Conservation (phyloP, 2,329 filamentous ascomycete species). For the Clonostachys rhizophaga region DNA sequence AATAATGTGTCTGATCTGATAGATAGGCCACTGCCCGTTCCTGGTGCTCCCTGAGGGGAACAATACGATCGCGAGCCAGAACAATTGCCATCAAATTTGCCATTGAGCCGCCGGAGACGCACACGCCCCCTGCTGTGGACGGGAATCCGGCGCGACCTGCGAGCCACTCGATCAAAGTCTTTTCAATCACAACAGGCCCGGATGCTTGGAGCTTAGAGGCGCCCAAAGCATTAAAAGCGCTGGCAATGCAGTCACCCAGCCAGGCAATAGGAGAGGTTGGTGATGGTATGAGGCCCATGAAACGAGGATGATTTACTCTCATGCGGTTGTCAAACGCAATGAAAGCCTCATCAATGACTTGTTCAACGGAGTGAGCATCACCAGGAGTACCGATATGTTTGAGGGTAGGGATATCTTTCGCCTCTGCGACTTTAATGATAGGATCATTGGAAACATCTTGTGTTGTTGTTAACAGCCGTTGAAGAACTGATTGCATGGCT, state of each 20-base stretch:
- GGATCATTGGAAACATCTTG: neutral
- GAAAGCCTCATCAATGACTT: conserved; percentile 2
- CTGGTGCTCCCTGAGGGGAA: conserved; percentile 5
- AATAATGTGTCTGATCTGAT: conserved; percentile 11
- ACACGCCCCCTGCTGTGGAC: conserved; percentile 9
- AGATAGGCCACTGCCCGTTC: conserved; percentile 6
- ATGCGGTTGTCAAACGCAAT: conserved; percentile 4
- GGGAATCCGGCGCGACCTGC: conserved; percentile 8
- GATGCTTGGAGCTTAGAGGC: conserved; percentile 12
- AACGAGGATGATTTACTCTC: conserved; percentile 6
- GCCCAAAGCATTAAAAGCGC: conserved; percentile 11
- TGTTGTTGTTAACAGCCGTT: too few species aligned
- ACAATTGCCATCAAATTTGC: conserved; percentile 14
- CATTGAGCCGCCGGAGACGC: conserved; percentile 16
- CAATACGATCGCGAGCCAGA: conserved; percentile 8
- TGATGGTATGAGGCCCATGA: conserved; percentile 14
- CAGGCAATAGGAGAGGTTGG: conserved; percentile 12
- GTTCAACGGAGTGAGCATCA: neutral
- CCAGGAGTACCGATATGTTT: neutral
- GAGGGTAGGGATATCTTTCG: neutral
- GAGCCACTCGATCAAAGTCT: conserved; percentile 14
- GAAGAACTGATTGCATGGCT: too few species aligned
- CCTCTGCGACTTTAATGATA: conserved; percentile 1
- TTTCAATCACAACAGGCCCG: conserved; percentile 12
- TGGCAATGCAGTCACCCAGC: conserved; percentile 10